Percentiles rank a stretch among this genome's conserved stretches.
Conservation (phyloP, 305 asterid genomes). For the Withania somnifera region DNA sequence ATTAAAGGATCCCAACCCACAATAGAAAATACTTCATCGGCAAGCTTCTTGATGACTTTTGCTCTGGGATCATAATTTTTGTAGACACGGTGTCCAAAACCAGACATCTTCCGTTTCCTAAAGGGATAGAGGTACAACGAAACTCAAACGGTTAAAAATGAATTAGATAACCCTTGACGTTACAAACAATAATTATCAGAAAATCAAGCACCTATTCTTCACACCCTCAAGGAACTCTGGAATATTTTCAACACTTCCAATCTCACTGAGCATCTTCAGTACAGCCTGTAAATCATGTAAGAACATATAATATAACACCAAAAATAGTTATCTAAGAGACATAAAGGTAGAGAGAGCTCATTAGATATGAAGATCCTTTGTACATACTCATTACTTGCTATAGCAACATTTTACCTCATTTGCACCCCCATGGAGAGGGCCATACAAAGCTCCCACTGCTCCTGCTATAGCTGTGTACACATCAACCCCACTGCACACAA, state of each 20-base stretch:
- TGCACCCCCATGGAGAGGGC: conserved; percentile 99
- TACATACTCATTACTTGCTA: background rate
- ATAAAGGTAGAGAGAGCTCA: background rate
- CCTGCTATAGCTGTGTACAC: conserved; percentile 98
- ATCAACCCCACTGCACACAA: conserved; percentile 83
- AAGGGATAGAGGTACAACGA: background rate
- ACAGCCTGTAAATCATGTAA: conserved; percentile 56
- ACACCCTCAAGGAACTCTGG: conserved; percentile 96
- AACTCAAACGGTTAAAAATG: background rate
- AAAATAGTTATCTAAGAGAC: background rate
- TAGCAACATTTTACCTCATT: conserved; percentile 56
- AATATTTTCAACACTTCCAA: conserved; percentile 82
- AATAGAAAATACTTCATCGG: conserved; percentile 96
- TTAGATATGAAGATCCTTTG: background rate
- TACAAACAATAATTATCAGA: background rate
- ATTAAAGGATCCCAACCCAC: conserved; percentile 99
- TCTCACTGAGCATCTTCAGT: conserved; percentile 95
- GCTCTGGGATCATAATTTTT: conserved; percentile 98
- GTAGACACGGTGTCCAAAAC: conserved; percentile 99
- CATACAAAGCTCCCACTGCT: conserved; percentile 99
- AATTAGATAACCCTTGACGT: background rate
- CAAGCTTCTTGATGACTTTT: conserved; percentile 83
- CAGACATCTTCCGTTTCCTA: conserved; percentile 99
- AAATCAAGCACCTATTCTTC: conserved; percentile 57
- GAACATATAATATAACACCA: background rate